Conservation (phyloP, 257 asterid species). For the Fraxinus americana region DNA sequence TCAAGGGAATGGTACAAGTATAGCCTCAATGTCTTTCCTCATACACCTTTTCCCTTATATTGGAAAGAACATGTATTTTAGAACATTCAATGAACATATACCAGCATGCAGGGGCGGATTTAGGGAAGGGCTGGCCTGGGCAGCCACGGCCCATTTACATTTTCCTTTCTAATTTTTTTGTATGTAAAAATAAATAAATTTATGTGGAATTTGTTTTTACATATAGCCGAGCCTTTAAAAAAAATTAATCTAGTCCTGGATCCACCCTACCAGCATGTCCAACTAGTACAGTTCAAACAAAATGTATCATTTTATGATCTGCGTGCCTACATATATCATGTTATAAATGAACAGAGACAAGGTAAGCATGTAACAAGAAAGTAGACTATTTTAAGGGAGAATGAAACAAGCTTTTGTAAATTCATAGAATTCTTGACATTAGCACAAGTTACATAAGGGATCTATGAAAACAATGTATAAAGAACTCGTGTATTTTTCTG, state of each 20-base stretch:
- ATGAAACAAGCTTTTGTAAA: background rate
- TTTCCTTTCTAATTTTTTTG: background rate
- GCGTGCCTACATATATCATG: background rate
- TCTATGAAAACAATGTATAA: background rate
- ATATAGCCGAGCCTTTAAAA: too few species aligned
- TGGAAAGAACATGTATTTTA: background rate
- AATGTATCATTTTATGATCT: background rate
- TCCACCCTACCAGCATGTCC: background rate
- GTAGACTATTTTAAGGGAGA: background rate
- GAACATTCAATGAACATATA: background rate
- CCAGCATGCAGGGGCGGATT: too few species aligned
- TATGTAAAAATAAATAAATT: too few species aligned
- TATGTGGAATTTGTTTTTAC: too few species aligned
- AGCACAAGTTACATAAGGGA: background rate
- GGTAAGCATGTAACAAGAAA: background rate
- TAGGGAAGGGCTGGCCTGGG: too few species aligned
- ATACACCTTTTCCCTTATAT: background rate
- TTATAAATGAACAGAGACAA: background rate
- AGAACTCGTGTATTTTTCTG: constrained; percentile 15
- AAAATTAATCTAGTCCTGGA: too few species aligned
- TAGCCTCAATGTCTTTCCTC: background rate
- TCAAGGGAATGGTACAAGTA: background rate
- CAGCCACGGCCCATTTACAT: too few species aligned
- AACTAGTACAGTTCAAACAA: background rate
- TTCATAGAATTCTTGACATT: constrained; percentile 12